A percentile compares a stretch with the other conserved stretches of the same genome.
These are phyloP conservation scores for Komagataella mondaviorum DNA, from an alignment of 805 yeast genomes.

Conservation along the genomic window DNA sequence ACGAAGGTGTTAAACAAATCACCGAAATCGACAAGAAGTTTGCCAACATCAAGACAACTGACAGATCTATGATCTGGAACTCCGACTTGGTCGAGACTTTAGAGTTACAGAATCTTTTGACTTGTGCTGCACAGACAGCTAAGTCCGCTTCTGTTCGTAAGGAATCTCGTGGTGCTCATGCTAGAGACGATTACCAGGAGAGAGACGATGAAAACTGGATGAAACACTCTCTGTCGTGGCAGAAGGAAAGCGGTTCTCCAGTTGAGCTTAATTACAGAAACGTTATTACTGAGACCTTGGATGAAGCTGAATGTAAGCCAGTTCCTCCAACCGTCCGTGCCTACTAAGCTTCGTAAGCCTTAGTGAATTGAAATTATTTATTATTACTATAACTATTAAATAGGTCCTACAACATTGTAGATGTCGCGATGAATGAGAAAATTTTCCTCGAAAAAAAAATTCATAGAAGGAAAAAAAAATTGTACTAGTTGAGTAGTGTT, in stretches of 20 bases:
- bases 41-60: conserved; percentile 71
- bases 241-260: conserved; percentile 52
- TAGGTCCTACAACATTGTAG: conserved; percentile 1
- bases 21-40: conserved; percentile 62
- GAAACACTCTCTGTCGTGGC: conserved; percentile 96
- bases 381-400: neutral
- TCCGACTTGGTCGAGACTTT: conserved; percentile 92
- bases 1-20: conserved; percentile 79
- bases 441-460: conserved; percentile 6
- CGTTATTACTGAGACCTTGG: conserved; percentile 74
- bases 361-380: neutral
- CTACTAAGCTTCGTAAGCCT: conserved; percentile 34
- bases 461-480: neutral
- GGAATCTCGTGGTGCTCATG: conserved; percentile 99
- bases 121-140: conserved; percentile 96
- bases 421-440: conserved; percentile 14
- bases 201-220: conserved; percentile 97
- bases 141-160: conserved; percentile 85
- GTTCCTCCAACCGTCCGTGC: conserved; percentile 97
- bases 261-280: conserved; percentile 74
- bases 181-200: conserved; percentile 93
- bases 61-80: conserved; percentile 98
- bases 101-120: conserved; percentile 90
- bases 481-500: conserved; percentile 1
- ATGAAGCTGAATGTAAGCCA: conserved; percentile 83